phyloP scores from a whole-genome alignment of 2,329 filamentous ascomycete species.

The Talaromyces sp. region DNA sequence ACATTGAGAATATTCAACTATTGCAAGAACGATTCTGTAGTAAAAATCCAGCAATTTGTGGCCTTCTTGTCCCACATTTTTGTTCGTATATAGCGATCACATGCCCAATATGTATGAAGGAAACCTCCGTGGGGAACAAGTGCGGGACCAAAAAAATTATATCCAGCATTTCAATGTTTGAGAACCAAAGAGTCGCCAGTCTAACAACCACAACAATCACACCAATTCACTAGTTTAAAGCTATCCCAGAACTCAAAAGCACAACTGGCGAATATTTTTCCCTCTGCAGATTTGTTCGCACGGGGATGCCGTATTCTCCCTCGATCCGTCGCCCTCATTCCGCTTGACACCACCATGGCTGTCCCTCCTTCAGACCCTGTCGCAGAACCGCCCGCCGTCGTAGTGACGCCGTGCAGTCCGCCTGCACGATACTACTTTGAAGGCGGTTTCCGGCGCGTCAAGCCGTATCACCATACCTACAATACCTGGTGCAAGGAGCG shows the following conservation, averaged over 20 bases:
- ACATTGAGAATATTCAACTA: neutral
- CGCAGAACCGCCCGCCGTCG: constrained; percentile 21
- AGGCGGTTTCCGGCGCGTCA: constrained; percentile 54
- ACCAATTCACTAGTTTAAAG: neutral
- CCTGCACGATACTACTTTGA: constrained; percentile 75
- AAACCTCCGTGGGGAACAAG: neutral
- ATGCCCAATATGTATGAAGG: neutral
- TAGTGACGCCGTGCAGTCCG: constrained; percentile 30
- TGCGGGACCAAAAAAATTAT: neutral
- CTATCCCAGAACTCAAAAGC: neutral
- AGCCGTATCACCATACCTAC: constrained; percentile 43
- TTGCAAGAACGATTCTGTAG: neutral
- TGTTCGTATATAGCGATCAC: neutral
- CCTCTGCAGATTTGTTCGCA: constrained; percentile 33
- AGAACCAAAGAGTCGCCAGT: neutral
- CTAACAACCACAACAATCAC: neutral
- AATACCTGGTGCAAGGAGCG: constrained; percentile 26
- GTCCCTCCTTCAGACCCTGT: constrained; percentile 21
- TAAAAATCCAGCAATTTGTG: neutral
- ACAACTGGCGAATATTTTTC: neutral
- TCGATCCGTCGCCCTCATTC: constrained; percentile 32
- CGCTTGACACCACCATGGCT: constrained; percentile 21
- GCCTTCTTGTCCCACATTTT: too few relatives aligned
- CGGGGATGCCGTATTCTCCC: constrained; percentile 24
- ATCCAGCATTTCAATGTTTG: too few relatives aligned